These are phyloP conservation scores for Setaria viridis DNA, from an alignment of 202 grass and related monocot species.

Conservation along the genomic window DNA sequence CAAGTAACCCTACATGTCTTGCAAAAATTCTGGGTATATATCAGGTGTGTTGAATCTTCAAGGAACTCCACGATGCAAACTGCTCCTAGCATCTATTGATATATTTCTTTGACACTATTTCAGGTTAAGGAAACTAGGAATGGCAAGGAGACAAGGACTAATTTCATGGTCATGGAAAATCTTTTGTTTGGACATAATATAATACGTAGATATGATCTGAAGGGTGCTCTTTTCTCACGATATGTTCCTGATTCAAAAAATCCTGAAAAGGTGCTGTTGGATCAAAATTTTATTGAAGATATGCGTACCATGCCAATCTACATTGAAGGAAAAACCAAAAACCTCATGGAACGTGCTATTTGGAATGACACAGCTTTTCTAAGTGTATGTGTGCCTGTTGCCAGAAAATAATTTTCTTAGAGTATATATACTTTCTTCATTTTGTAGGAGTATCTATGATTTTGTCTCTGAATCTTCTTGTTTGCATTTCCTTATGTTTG, in stretches of 20 bases:
- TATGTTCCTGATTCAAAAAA: conserved; percentile 63
- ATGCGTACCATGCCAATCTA: conserved; percentile 88
- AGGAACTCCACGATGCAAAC: conserved; percentile 11
- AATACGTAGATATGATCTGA: conserved; percentile 87
- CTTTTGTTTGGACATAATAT: conserved; percentile 84
- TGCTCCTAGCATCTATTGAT: conserved; percentile 36
- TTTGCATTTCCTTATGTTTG: conserved; percentile 44
- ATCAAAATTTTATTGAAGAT: conserved; percentile 98
- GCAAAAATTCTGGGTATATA: conserved; percentile 97
- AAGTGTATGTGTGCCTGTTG: conserved; percentile 67
- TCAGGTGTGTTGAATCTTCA: conserved; percentile 61
- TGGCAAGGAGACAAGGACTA: conserved; percentile 76
- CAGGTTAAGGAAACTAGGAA: conserved; percentile 83
- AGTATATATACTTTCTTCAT: neutral
- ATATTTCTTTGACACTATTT: conserved; percentile 46
- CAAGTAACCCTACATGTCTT: conserved; percentile 79
- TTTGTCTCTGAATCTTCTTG: conserved; percentile 24
- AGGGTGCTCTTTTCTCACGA: conserved; percentile 86
- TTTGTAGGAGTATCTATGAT: neutral
- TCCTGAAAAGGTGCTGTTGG: conserved; percentile 71
- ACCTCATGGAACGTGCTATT: conserved; percentile 83
- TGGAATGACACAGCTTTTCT: conserved; percentile 96
- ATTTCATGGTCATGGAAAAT: conserved; percentile 98
- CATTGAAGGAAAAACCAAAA: conserved; percentile 80
- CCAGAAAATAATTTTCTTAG: conserved; percentile 21